A percentile compares a stretch with the other conserved stretches of the same genome.
Evolutionary conservation across 495 filamentous ascomycete species (phyloP).

Genomic region (Barbatosphaeria neglecta): DNA sequence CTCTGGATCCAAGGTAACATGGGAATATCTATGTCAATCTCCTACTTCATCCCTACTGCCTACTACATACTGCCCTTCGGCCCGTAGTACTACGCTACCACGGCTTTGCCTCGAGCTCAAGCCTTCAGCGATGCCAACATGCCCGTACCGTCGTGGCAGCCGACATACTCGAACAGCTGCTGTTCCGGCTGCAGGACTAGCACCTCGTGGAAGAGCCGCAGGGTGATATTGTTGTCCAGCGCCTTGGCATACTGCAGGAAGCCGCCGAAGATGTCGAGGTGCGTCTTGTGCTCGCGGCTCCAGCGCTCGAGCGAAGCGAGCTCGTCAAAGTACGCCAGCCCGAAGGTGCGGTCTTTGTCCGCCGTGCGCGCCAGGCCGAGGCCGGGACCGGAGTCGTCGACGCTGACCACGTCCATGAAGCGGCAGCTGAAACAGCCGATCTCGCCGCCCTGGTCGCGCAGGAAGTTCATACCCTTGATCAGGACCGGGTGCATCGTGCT

Average conservation of each 20-base stretch:
- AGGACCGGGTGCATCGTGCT: constrained; percentile 19
- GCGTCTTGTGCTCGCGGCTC: constrained; percentile 19
- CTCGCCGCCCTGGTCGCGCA: constrained; percentile 15
- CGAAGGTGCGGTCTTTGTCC: constrained; percentile 16
- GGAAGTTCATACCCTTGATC: constrained; percentile 16
- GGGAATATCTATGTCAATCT: too few species aligned
- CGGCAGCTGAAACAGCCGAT: constrained; percentile 19
- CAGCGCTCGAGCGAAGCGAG: constrained; percentile 19
- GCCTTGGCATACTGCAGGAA: constrained; percentile 17
- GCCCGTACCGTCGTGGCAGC: constrained; percentile 17
- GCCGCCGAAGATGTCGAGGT: constrained; percentile 21
- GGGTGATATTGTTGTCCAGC: constrained; percentile 13
- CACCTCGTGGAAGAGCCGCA: constrained; percentile 24
- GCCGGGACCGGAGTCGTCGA: background rate
- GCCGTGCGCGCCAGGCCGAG: background rate
- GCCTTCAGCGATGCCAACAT: constrained; percentile 12
- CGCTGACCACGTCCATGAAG: constrained; percentile 18
- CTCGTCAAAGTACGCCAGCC: constrained; percentile 21
- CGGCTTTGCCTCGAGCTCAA: too few species aligned
- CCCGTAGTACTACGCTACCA: too few species aligned
- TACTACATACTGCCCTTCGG: too few species aligned
- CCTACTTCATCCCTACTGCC: too few species aligned
- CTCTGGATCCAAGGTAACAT: too few species aligned
- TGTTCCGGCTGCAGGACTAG: constrained; percentile 19
- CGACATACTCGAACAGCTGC: constrained; percentile 27